phyloP scores from a whole-genome alignment of 108 stramenopile species.

The Nitzschia palea region DNA sequence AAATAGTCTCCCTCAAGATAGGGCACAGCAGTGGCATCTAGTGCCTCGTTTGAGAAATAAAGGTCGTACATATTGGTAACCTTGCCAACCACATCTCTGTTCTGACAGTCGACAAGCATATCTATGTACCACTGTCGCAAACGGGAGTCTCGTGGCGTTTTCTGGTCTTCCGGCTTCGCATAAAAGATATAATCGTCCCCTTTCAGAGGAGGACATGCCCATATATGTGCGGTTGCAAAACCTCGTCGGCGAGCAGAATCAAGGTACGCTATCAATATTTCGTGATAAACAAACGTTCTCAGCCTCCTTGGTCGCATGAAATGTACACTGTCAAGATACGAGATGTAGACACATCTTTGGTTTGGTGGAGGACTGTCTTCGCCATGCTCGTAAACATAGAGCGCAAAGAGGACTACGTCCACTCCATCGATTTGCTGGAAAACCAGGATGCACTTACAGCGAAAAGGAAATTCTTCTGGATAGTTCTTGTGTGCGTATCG shows the following conservation, averaged over 20 bases:
- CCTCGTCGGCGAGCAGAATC: conserved; percentile 88
- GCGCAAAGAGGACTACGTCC: conserved; percentile 90
- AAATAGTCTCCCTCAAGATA: conserved; percentile 99
- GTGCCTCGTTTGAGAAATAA: conserved; percentile 80
- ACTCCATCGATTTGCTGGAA: conserved; percentile 93
- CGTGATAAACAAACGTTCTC: conserved; percentile 93
- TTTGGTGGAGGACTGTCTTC: conserved; percentile 92
- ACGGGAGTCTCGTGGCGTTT: conserved; percentile 89
- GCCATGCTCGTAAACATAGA: conserved; percentile 91
- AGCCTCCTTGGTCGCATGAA: conserved; percentile 90
- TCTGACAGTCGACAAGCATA: conserved; percentile 91
- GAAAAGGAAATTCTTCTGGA: conserved; percentile 87
- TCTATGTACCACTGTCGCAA: conserved; percentile 95
- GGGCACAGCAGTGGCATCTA: conserved; percentile 89
- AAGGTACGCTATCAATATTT: conserved; percentile 95
- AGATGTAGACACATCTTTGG: conserved; percentile 85
- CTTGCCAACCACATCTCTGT: conserved; percentile 83
- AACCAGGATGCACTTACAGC: conserved; percentile 92
- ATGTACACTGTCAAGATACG: conserved; percentile 93
- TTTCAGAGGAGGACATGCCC: conserved; percentile 98
- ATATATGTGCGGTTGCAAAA: conserved; percentile 93
- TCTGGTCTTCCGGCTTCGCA: conserved; percentile 97
- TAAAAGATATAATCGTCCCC: conserved; percentile 99
- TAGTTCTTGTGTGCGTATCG: conserved; percentile 91
- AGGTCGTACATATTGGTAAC: conserved; percentile 95